phyloP scores from a whole-genome alignment of 805 yeast genomes.

The Schwanniomyces vanrijiae region DNA sequence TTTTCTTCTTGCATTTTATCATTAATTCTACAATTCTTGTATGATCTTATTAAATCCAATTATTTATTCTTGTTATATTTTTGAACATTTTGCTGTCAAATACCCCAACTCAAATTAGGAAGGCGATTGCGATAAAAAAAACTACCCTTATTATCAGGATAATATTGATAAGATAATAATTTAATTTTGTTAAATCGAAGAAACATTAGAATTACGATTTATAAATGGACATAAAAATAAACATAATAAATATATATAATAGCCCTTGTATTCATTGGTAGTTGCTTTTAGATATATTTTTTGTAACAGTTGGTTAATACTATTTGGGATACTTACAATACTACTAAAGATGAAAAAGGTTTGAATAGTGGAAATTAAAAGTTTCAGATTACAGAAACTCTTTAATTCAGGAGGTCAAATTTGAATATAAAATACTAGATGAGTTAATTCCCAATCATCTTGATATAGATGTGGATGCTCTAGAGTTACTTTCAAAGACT shows the following conservation, averaged over 20 bases:
- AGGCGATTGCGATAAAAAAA: not conserved
- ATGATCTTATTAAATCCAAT: not conserved
- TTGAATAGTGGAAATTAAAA: conserved; percentile 27
- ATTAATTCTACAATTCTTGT: not conserved
- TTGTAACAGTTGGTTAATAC: not conserved
- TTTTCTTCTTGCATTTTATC: not conserved
- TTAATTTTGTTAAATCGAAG: too few species aligned
- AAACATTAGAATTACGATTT: too few species aligned
- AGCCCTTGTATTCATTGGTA: too few species aligned
- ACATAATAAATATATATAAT: too few species aligned
- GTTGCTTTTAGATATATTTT: not conserved
- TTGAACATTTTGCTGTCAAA: not conserved
- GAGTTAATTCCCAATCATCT: conserved; percentile 1
- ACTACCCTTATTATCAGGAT: not conserved
- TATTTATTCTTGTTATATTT: not conserved
- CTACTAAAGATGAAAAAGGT: not conserved
- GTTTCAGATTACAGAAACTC: conserved; percentile 27
- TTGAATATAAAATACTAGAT: conserved; percentile 1
- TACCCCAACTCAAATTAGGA: conserved; percentile 1
- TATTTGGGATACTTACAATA: conserved; percentile 1
- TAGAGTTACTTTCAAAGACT: not conserved
- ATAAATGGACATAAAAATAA: too few species aligned
- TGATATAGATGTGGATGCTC: not conserved
- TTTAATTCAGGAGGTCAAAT: conserved; percentile 19
- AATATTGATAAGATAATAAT: not conserved